These are phyloP conservation scores for Verticillium tricorpus DNA, from an alignment of 2,329 filamentous ascomycete species.

Conservation along the genomic window DNA sequence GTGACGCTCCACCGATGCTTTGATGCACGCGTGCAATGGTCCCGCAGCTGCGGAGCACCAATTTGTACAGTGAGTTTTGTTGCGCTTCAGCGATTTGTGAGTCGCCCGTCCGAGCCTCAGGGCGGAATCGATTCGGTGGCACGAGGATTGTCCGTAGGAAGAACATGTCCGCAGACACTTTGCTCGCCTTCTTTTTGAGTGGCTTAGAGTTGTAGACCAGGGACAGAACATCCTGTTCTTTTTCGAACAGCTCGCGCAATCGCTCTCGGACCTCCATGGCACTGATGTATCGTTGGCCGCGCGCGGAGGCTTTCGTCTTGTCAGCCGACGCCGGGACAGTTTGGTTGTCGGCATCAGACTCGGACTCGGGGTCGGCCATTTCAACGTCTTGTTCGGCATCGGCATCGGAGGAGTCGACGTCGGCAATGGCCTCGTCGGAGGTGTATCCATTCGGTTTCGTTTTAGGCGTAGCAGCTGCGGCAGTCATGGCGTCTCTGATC, in stretches of 20 bases:
- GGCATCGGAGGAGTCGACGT: conserved; percentile 51
- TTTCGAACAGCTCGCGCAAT: conserved; percentile 74
- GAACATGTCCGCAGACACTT: conserved; percentile 82
- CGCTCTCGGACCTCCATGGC: conserved; percentile 79
- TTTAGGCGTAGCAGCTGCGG: conserved; percentile 22
- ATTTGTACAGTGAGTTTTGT: conserved; percentile 84
- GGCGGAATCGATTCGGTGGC: conserved; percentile 86
- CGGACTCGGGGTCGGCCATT: conserved; percentile 31
- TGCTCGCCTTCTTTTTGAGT: conserved; percentile 47
- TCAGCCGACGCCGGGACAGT: conserved; percentile 32
- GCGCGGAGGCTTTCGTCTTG: conserved; percentile 17
- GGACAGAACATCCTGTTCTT: conserved; percentile 77
- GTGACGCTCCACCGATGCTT: conserved; percentile 22
- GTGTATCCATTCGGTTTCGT: conserved; percentile 34
- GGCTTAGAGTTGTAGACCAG: conserved; percentile 81
- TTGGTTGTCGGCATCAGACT: conserved; percentile 32
- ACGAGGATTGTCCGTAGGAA: conserved; percentile 85
- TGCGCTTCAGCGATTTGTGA: conserved; percentile 81
- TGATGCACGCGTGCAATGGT: conserved; percentile 69
- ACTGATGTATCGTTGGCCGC: conserved; percentile 69
- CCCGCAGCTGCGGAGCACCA: conserved; percentile 72
- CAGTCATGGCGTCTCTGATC: conserved; percentile 60
- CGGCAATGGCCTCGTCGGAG: conserved; percentile 66
- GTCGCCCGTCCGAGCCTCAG: conserved; percentile 76
- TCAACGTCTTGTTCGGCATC: conserved; percentile 36